phyloP scores from a whole-genome alignment of 2,329 filamentous ascomycete species.

The Pyrenochaeta sp. region DNA sequence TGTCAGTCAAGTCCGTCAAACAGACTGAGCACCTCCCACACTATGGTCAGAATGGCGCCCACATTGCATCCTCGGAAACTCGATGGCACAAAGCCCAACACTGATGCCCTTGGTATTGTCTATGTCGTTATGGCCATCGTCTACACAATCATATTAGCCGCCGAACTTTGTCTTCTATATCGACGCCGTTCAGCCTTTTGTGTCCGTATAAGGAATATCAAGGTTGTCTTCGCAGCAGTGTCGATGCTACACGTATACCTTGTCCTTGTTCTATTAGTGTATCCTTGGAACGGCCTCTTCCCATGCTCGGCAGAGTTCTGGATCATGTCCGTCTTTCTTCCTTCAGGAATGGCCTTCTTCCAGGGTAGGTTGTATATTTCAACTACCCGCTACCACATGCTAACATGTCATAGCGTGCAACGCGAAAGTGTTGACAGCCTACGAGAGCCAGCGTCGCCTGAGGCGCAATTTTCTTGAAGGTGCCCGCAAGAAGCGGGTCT shows the following conservation, averaged over 20 bases:
- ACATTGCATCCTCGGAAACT: constrained; percentile 35
- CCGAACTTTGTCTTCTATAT: constrained; percentile 42
- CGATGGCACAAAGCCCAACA: constrained; percentile 42
- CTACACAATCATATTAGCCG: constrained; percentile 44
- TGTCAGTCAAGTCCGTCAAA: constrained; percentile 17
- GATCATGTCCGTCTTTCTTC: constrained; percentile 51
- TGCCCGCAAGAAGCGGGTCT: constrained; percentile 43
- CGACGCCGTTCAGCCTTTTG: constrained; percentile 40
- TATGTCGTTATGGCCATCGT: constrained; percentile 44
- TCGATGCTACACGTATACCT: constrained; percentile 49
- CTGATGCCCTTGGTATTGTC: constrained; percentile 41
- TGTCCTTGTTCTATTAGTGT: constrained; percentile 47
- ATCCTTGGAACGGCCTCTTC: constrained; percentile 46
- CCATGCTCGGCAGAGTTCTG: constrained; percentile 50
- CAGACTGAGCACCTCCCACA: constrained; percentile 21
- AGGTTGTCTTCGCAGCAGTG: constrained; percentile 44
- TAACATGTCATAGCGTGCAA: constrained; percentile 39
- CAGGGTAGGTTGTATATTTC: constrained; percentile 33
- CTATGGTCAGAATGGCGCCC: constrained; percentile 45
- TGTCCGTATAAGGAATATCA: constrained; percentile 44
- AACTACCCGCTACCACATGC: neutral
- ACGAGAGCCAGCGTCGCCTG: constrained; percentile 47
- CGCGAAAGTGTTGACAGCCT: constrained; percentile 46
- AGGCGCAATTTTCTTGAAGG: constrained; percentile 45
- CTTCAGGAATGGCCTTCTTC: constrained; percentile 51